Base-by-base conservation (phyloP, 345 rosid species). In the Linum lewisii region DNA sequence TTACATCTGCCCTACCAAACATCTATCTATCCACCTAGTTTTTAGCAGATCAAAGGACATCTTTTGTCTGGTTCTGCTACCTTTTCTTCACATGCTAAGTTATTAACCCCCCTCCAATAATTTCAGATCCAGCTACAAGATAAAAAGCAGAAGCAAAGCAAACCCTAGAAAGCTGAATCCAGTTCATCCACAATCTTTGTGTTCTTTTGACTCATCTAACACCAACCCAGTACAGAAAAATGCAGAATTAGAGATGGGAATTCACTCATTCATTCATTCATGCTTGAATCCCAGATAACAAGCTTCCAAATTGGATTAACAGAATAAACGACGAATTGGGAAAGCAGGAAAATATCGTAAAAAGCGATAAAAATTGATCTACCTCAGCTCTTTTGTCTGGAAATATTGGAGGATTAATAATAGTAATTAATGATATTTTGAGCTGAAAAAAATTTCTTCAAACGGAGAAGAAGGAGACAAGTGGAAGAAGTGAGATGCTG, bases 401-500 rank as follows among this genome's bases (percentile, higher is more conserved):
- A 50, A 59, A n/a, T n/a, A n/a, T n/a, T n/a, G n/a, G n/a, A n/a
- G n/a, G n/a, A n/a, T n/a, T n/a, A n/a, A n/a, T n/a, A n/a, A n/a
- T n/a, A n/a, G n/a, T n/a, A n/a, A 63, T 7, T 59, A 32, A 65
- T 45, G 57, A 62, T 60, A 70, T 65, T 65, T 36, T 37, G 64
- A 22, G 66, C 23, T 64, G 55, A 24, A 54, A 9, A 51, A 32
- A 54, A 11, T 71, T 42, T 71, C 58, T 13, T 21, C 23, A 24
- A 18, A 21, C 0, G 76, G 51, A 61, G 65, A 62, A 49, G 73
- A 86, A 77, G 79, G 63, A 83, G 97, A 90, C 97, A 90, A 76
- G 96, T 90, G 96, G 56, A 52, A 19, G 55, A 16, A 15, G 56
- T 85, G 83, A 77, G 54, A 53, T 45, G 64, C 71, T 47, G 65